Base-by-base conservation (phyloP, 2,329 filamentous ascomycete genomes). In the Aspergillus nomiae region DNA sequence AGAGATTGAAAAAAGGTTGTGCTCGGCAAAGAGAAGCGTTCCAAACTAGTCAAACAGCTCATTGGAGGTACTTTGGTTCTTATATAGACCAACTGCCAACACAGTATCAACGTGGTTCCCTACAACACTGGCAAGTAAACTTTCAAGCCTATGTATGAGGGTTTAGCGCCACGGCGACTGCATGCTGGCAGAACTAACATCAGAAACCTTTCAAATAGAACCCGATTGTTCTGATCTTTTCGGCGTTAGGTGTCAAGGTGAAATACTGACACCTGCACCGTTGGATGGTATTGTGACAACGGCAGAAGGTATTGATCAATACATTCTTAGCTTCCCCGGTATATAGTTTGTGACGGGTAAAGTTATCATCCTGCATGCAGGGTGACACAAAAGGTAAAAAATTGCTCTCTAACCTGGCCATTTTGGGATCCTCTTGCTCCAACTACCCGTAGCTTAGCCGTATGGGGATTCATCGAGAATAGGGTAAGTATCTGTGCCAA, bases 61-160 rank as follows among this genome's bases (percentile, higher is more conserved):
- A 55, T 55, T 55, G 51, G 32, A 38, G 50, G 30, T 36, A 28
- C 36, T 55, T 55, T 28, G 34, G n/a, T 55, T 41, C 34, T 55
- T 55, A 26, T 58, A 50, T 46, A 28, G 12, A 58, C 32, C 36
- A 10, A 43, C 30, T 65, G 65, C 65, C 65, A 66, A 56, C 65
- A 55, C 65, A 67, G 63, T 51, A 38, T 56, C 54, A 50, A 69
- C 67, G 66, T 69, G 67, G 67, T 68, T 24, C 66, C 66, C 21
- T 65, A 68, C 63, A 67, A 65, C 32, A 28, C 34, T 56, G 36
- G 43, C 24, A 41, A 32, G 34, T 51, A 51, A 46, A 32, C 21
- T 43, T 36, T 57, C 43, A 32, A 45, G 32, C 43, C 28, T 14
- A 53, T 67, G 63, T 58, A 60, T 57, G 59, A 46, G 14, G n/a